Evolutionary conservation across 2,329 filamentous ascomycete species (phyloP), one percentile per base, ranked within the genome.

Genomic region (Zalaria sp.): DNA sequence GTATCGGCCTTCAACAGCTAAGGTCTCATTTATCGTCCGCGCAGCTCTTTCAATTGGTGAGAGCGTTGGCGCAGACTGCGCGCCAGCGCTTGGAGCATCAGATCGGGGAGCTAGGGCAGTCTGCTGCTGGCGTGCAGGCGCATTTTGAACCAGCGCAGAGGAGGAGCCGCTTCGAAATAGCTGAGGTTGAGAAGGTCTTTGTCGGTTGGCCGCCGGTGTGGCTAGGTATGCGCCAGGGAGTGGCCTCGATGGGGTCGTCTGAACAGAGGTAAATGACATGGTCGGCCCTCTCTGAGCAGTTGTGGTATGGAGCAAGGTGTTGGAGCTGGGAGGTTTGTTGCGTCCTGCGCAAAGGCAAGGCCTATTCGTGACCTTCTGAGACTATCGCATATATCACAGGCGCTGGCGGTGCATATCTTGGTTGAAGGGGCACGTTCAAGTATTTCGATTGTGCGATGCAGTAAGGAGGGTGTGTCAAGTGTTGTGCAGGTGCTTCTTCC

Each of bases 31-130:
- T 59, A 98, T 81, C 18, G 83, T 88, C 49, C 72, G 73, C 37
- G 87, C 85, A 18, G 86, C 91, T 61, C 85, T 83, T 50, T 83
- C 74, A 45, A 93, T 73, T 0, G 83, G 82, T 36, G 76, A 77
- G 37, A 82, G 54, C n/a, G 32, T 36, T 18, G 35, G 41, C 11
- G 43, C 32, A 11, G 39, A 35, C 27, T 18, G 25, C 26, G 37
- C 9, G 6, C 38, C 28, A 32, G 37, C 28, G 27, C 36, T 34
- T 6, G 38, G 25, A 29, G 26, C 27, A 27, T 25, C 25, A 29
- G 27, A 27, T 39, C 43, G 44, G 10, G 39, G 27, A 9, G 46
- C 11, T n/a, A 18, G 18, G 2, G 18, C 27, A 26, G 38, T 25
- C 32, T 38, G 46, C 44, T 43, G 45, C 28, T 39, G 42, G 42